Conservation (phyloP, 495 filamentous ascomycete genomes). For the Zalerion maritima region DNA sequence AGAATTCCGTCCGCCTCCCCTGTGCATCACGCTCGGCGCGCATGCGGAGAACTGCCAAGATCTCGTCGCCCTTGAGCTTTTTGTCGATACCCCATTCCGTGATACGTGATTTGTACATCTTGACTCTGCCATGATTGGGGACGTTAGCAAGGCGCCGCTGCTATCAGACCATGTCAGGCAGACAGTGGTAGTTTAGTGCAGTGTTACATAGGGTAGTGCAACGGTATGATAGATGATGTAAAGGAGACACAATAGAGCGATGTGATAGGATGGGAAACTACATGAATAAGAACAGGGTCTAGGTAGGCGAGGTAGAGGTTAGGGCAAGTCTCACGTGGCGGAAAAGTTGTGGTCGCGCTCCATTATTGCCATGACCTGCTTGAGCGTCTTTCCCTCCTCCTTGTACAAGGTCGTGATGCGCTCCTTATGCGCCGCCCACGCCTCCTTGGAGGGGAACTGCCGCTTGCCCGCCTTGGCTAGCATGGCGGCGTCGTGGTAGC, state of each 20-base stretch:
- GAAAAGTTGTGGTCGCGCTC: slow-evolving; percentile 16
- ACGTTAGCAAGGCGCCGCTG: too few relatives aligned
- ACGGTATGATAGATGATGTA: too few relatives aligned
- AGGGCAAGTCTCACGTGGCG: slow-evolving; percentile 24
- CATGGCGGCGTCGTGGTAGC: too few relatives aligned
- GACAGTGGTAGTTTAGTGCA: neutral
- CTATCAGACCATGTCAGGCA: too few relatives aligned
- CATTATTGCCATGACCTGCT: slow-evolving; percentile 23
- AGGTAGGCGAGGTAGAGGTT: too few relatives aligned
- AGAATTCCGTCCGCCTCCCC: slow-evolving; percentile 13
- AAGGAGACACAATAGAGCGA: too few relatives aligned
- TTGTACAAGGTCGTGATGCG: slow-evolving; percentile 23
- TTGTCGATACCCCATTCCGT: slow-evolving; percentile 22
- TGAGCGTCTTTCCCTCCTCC: slow-evolving; percentile 16
- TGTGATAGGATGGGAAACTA: too few relatives aligned
- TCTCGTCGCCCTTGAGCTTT: slow-evolving; percentile 20
- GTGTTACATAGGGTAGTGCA: too few relatives aligned
- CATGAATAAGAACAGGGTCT: neutral
- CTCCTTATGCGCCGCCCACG: too few relatives aligned
- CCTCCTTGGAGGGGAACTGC: too few relatives aligned
- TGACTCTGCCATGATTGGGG: too few relatives aligned
- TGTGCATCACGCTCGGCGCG: slow-evolving; percentile 13
- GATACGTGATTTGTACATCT: slow-evolving; percentile 25
- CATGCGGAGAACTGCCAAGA: slow-evolving; percentile 14
- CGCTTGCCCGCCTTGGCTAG: too few relatives aligned